Evolutionary conservation across 108 stramenopile genomes (phyloP).

Genomic region (Mayamaea pseudoterrestris): DNA sequence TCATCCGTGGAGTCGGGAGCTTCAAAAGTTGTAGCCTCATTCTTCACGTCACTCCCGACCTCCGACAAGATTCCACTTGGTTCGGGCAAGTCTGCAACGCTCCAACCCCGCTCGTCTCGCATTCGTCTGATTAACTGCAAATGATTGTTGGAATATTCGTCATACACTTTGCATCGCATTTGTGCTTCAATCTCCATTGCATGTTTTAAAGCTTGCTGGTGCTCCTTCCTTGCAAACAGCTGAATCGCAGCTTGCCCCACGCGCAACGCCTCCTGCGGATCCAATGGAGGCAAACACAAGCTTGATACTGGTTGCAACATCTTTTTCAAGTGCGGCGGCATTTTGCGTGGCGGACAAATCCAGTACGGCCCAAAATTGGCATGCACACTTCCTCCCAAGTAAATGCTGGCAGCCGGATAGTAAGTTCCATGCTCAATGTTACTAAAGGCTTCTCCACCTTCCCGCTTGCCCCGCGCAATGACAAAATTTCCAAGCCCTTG

Average conservation of each 20-base stretch:
- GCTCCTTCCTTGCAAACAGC: slow-evolving; percentile 30
- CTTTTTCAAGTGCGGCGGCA: slow-evolving; percentile 14
- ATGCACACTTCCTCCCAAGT: slow-evolving; percentile 51
- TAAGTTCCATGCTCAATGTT: slow-evolving; percentile 49
- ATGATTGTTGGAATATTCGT: slow-evolving; percentile 32
- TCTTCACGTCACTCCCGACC: no score
- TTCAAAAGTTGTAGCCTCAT: no score
- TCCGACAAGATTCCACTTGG: no score
- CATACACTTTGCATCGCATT: slow-evolving; percentile 34
- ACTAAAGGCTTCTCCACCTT: slow-evolving; percentile 54
- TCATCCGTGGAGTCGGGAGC: no score
- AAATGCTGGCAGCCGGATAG: slow-evolving; percentile 73
- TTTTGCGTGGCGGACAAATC: slow-evolving; percentile 45
- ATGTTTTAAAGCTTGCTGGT: slow-evolving; percentile 51
- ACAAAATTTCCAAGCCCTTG: slow-evolving; percentile 47
- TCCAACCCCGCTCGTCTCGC: slow-evolving; percentile 31
- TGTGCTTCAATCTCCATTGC: slow-evolving; percentile 42
- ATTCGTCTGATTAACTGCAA: slow-evolving; percentile 23
- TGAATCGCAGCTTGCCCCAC: slow-evolving; percentile 25
- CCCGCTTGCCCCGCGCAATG: slow-evolving; percentile 28
- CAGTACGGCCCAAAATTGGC: slow-evolving; percentile 81
- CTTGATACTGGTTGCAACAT: slow-evolving; percentile 33
- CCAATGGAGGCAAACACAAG: slow-evolving; percentile 38
- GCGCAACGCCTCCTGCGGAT: slow-evolving; percentile 39
- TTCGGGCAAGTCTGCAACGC: slow-evolving; percentile 42